phyloP scores from a whole-genome alignment of 2,329 filamentous ascomycete species.

The Arachnopeziza araneosa region DNA sequence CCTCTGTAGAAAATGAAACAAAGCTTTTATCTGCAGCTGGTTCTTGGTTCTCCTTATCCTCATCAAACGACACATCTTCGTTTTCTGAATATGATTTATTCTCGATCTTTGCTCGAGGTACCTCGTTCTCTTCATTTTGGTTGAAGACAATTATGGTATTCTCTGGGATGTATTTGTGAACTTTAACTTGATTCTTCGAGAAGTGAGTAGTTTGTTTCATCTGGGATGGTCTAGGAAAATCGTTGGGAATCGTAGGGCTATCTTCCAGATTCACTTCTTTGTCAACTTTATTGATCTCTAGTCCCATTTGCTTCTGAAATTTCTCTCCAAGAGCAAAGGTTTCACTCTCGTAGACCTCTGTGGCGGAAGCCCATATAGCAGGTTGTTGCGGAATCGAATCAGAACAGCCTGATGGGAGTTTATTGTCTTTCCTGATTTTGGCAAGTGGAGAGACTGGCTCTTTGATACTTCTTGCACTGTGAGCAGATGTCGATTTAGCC shows the following conservation, averaged over 20 bases:
- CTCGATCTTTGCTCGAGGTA: background rate
- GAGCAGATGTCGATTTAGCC: background rate
- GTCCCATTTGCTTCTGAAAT: background rate
- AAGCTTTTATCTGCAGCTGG: background rate
- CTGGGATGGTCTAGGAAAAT: background rate
- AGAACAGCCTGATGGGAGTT: background rate
- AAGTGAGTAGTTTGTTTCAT: background rate
- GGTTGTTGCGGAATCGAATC: too few species aligned
- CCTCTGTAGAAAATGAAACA: background rate
- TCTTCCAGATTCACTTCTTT: background rate
- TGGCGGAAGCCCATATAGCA: background rate
- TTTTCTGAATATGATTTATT: background rate
- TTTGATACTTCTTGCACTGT: background rate
- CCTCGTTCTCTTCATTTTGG: background rate
- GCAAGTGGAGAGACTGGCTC: background rate
- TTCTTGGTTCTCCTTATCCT: background rate
- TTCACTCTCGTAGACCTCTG: background rate
- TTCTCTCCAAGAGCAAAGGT: background rate
- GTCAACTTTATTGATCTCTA: background rate
- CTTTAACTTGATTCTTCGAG: background rate
- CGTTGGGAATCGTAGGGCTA: background rate
- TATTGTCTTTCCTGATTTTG: background rate
- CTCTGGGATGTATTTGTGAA: background rate
- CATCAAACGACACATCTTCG: background rate
- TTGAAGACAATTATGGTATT: background rate